Base-by-base conservation (phyloP, 176 grass and related monocot genomes). In the Carex kokanica region DNA sequence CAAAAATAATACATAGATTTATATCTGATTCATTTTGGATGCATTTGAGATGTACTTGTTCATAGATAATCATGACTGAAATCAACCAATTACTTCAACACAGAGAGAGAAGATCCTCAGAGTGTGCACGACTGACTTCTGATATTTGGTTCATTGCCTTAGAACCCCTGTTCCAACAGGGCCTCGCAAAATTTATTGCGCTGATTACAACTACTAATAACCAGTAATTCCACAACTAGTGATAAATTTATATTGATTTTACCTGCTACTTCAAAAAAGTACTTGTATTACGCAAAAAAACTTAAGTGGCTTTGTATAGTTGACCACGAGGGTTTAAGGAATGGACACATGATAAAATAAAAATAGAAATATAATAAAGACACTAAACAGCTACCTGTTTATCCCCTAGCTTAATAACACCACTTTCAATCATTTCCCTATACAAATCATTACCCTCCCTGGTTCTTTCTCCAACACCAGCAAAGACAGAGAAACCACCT, bases 401-500 rank as follows among this genome's bases (percentile, higher is more conserved):
- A 60, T 93, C 94, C 68, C 84, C 94, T 66, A 97, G 94, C 91
- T 97, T 97, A 85, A 97, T 97, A 21, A 97, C 94, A 90, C 94
- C 94, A 85, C 94, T 97, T 87, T 97, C 94, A 87, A 97, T 93
- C 94, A 97, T 97, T 88, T 97, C 94, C 83, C 94, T 97, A 86
- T 97, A 97, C 86, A 97, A 65, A 64, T 97, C 94, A 83, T 97
- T 97, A 87, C 94, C 94, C 85, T 97, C 94, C 64, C 94, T 91
- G 57, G 94, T 97, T 79, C 94, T 90, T 86, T 97, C 94, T 59
- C 94, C 94, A 55, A 97, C 94, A 87, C 94, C 94, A 87, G 94
- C 94, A 84, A 97, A 97, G 67, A 97, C 94, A 82, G 94, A 97
- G 82, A 97, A 97, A 92, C 94, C 94, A 89, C 94, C 94, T 97